phyloP scores from a whole-genome alignment of 2,329 filamentous ascomycete species.

The Plectosphaerella sp. region DNA sequence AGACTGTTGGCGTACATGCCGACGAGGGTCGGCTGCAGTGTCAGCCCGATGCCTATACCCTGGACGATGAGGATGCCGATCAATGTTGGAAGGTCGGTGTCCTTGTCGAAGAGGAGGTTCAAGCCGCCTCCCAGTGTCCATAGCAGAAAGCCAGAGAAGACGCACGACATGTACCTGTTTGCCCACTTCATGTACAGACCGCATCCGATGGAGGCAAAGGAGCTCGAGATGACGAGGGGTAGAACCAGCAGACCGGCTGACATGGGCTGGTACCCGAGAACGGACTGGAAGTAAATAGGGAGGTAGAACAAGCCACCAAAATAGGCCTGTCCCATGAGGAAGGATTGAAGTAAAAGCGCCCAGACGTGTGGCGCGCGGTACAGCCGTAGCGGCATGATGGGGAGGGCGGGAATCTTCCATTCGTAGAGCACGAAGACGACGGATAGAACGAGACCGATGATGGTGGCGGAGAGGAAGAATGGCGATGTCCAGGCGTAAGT shows the following conservation, averaged over 20 bases:
- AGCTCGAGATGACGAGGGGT: conserved; percentile 20
- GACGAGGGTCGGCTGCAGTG: conserved; percentile 30
- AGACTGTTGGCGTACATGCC: conserved; percentile 30
- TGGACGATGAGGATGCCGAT: conserved; percentile 23
- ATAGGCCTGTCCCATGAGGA: conserved; percentile 22
- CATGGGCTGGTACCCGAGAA: conserved; percentile 19
- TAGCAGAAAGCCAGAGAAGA: conserved; percentile 24
- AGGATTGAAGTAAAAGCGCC: conserved; percentile 15
- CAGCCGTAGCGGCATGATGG: conserved; percentile 22
- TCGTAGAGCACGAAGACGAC: conserved; percentile 20
- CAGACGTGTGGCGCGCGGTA: conserved; percentile 16
- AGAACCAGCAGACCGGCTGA: conserved; percentile 23
- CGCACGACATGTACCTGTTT: conserved; percentile 21
- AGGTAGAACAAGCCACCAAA: conserved; percentile 24
- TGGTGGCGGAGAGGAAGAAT: conserved; percentile 17
- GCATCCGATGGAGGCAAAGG: conserved; percentile 20
- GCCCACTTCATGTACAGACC: conserved; percentile 24
- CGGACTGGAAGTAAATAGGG: conserved; percentile 26
- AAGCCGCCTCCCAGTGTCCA: conserved; percentile 30
- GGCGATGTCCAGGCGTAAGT: conserved; percentile 19
- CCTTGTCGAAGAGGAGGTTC: conserved; percentile 17
- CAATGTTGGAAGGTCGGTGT: conserved; percentile 20
- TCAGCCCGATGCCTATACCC: conserved; percentile 27
- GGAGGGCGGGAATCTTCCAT: conserved; percentile 19
- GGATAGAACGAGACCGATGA: conserved; percentile 13